Conservation (phyloP, 768 basidiomycete genomes). For the Lentinula sp. region DNA sequence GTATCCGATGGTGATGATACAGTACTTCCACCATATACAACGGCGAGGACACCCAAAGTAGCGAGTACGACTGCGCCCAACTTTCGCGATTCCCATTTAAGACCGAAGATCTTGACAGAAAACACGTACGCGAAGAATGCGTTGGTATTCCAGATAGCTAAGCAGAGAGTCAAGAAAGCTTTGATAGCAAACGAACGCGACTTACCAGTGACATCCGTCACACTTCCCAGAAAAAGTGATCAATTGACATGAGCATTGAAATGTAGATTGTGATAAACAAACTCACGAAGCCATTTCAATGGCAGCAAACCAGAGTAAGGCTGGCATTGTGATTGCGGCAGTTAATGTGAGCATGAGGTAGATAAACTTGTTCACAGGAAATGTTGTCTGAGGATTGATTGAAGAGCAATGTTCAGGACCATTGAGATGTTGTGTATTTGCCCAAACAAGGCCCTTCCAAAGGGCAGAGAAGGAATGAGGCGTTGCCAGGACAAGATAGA, state of each 20-base stretch:
- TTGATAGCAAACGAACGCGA: constrained; percentile 9
- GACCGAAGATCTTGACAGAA: constrained; percentile 62
- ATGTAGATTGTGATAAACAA: neutral
- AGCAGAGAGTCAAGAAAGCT: constrained; percentile 9
- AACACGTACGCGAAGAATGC: constrained; percentile 91
- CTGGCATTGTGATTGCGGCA: constrained; percentile 55
- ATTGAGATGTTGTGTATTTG: constrained; percentile 42
- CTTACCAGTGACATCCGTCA: constrained; percentile 75
- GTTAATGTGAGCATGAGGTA: constrained; percentile 47
- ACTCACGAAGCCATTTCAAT: constrained; percentile 70
- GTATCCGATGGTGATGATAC: constrained; percentile 8
- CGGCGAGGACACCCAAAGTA: constrained; percentile 70
- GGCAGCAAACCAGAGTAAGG: constrained; percentile 70
- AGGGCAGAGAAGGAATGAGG: constrained; percentile 42
- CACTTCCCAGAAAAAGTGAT: constrained; percentile 31
- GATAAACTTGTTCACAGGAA: constrained; percentile 31
- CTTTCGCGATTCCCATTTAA: constrained; percentile 58
- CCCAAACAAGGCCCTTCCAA: constrained; percentile 43
- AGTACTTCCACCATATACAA: constrained; percentile 73
- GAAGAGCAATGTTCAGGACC: constrained; percentile 16
- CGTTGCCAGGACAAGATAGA: constrained; percentile 51
- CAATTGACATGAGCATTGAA: neutral
- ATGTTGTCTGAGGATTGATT: constrained; percentile 22
- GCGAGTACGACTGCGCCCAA: constrained; percentile 75
- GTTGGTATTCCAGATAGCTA: constrained; percentile 80